Evolutionary conservation across 2,329 filamentous ascomycete genomes (phyloP).

Genomic region (Stemphylium lycopersici): DNA sequence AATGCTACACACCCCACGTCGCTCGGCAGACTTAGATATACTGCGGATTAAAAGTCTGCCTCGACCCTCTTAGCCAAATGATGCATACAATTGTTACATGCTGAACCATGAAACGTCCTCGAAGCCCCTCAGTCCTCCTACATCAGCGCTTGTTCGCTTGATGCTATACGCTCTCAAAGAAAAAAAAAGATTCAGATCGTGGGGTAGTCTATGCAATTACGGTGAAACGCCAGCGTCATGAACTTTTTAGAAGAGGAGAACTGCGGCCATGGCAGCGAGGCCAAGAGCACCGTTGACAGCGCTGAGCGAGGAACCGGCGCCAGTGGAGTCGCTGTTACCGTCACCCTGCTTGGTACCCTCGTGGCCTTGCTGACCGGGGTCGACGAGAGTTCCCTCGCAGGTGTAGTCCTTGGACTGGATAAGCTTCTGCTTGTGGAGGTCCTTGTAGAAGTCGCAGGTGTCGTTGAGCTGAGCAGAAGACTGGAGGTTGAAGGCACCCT

Average conservation of each 20-base stretch:
- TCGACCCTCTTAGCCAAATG: slow-evolving; percentile 41
- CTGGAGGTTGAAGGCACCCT: slow-evolving; percentile 59
- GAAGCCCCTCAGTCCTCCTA: slow-evolving; percentile 33
- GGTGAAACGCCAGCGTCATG: slow-evolving; percentile 45
- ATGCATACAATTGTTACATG: slow-evolving; percentile 47
- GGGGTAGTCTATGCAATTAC: slow-evolving; percentile 50
- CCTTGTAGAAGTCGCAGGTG: slow-evolving; percentile 53
- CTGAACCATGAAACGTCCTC: slow-evolving; percentile 35
- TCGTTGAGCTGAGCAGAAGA: slow-evolving; percentile 51
- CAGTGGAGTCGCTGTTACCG: slow-evolving; percentile 30
- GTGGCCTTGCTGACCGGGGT: slow-evolving; percentile 46
- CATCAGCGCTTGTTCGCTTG: slow-evolving; percentile 30
- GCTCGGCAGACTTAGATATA: slow-evolving; percentile 31
- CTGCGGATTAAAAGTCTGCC: slow-evolving; percentile 44
- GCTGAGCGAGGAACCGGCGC: slow-evolving; percentile 50
- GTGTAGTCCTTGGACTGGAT: slow-evolving; percentile 48
- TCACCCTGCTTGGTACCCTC: slow-evolving; percentile 40
- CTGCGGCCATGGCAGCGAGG: slow-evolving; percentile 55
- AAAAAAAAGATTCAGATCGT: slow-evolving; percentile 43
- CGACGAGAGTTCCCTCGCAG: slow-evolving; percentile 49
- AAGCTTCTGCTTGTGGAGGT: slow-evolving; percentile 52
- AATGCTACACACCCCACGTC: slow-evolving; percentile 21
- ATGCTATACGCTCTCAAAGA: slow-evolving; percentile 43
- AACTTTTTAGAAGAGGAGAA: slow-evolving; percentile 54
- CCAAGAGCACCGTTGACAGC: slow-evolving; percentile 51